Conservation (phyloP, 129 eudicot species). For the Tanacetum coccineum region DNA sequence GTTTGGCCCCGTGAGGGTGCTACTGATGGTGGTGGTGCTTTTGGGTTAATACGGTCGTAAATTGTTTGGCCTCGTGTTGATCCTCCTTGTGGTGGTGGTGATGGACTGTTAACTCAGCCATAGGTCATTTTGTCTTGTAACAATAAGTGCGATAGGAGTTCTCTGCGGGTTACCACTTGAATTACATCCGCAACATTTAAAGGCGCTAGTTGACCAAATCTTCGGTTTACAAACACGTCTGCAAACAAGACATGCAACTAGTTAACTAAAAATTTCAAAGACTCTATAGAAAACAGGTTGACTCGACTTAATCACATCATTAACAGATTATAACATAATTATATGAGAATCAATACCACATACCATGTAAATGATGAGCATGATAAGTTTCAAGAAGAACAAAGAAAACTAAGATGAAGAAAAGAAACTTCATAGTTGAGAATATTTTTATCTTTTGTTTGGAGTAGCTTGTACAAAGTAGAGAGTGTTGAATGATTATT, state of each 20-base stretch:
- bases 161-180: constrained; percentile 8
- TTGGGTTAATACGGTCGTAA: neutral
- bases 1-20: neutral
- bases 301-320: no score
- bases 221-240: constrained; percentile 3
- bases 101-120: neutral
- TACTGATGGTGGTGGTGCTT: constrained; percentile 17
- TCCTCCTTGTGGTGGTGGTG: neutral
- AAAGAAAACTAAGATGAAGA: constrained; percentile 12
- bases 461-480: no score
- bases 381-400: constrained; percentile 14
- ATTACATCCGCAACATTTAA: neutral
- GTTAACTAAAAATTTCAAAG: no score
- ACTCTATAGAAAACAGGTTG: no score
- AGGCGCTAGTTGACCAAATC: neutral
- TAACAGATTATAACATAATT: neutral
- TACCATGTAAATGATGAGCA: constrained; percentile 25
- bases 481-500: no score
- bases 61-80: neutral
- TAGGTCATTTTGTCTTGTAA: neutral
- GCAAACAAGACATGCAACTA: neutral
- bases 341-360: neutral
- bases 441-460: no score
- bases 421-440: constrained; percentile 19
- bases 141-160: neutral